phyloP scores from a whole-genome alignment of 352 stramenopile species.

The Phytophthora fragariae region DNA sequence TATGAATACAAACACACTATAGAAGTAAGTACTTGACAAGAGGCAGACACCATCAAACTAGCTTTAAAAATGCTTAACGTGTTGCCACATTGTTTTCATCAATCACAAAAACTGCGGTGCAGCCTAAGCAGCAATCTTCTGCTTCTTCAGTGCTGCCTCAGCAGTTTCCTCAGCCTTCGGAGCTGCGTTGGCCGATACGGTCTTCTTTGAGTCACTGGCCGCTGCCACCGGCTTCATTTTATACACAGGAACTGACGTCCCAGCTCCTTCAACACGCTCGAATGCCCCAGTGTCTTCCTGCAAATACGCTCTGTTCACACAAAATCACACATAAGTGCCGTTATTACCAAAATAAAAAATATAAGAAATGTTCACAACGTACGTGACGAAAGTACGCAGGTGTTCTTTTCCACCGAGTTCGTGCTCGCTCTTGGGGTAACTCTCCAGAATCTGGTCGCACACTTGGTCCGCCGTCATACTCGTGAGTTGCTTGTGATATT shows the following conservation, averaged over 20 bases:
- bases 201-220: conserved; percentile 30
- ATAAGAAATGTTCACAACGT: conserved; percentile 22
- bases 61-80: conserved; percentile 3
- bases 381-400: conserved; percentile 73
- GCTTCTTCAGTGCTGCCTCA: conserved; percentile 48
- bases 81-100: conserved; percentile 8
- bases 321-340: not conserved
- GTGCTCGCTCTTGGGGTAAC: conserved; percentile 75
- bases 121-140: conserved; percentile 40
- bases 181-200: conserved; percentile 2
- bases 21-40: conserved; percentile 15
- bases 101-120: not conserved
- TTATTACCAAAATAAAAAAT: not conserved
- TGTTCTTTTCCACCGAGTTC: conserved; percentile 82
- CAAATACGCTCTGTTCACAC: conserved; percentile 42
- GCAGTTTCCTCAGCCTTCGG: conserved; percentile 27
- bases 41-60: conserved; percentile 2
- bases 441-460: conserved; percentile 76
- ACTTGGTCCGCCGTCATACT: conserved; percentile 70
- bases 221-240: conserved; percentile 38
- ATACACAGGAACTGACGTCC: conserved; percentile 35
- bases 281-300: conserved; percentile 47
- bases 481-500: conserved; percentile 61
- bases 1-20: conserved; percentile 32
- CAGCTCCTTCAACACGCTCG: conserved; percentile 31